Base-by-base conservation (phyloP, 192 early-diverging fungal species). In the Rhizoclosmatium sp. region DNA sequence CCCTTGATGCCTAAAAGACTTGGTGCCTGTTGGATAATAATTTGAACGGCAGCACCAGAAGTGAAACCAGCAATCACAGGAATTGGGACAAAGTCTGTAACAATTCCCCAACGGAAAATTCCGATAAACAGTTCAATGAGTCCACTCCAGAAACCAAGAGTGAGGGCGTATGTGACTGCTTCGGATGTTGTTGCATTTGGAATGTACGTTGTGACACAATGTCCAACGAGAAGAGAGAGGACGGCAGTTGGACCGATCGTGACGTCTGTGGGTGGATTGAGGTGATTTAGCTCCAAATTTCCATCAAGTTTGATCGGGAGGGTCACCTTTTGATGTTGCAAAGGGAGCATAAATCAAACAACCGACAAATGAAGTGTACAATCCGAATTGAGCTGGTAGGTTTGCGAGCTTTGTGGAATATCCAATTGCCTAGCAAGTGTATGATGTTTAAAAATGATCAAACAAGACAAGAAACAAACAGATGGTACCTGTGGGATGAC, bases 81-180 rank as follows among this genome's bases (percentile, higher is more conserved):
- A 23, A 87, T 82, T 40, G 93, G 91, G 78, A 98, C 94, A 77
- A 97, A 96, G 76, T 96, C 93, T 48, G 96, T 92, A 46, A 97
- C 83, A 66, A 95, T 88, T 4, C 96, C 96, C 10, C 97, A 85
- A 3, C 94, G 92, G 19, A 97, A 78, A 7, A 96, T 66, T 39
- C 95, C 96, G 47, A 98, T 76, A 47, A 86, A 82, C 12, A 91
- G 82, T 14, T 93, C 80, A 41, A 95, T 84, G 40, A 93, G 78
- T 23, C 96, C 96, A 31, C 90, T 84, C 59, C 96, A 83, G 45
- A 97, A 84, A 39, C 93, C 87, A 47, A 95, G 64, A 41, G 88
- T 86, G 45, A 87, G 80, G 12, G 89, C 86, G 56, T 90, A 91
- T 59, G 84, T 69, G 66, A 92, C 82, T 79, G 74, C 45, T n/a